A percentile compares a stretch with the other conserved stretches of the same genome.
These are phyloP conservation scores for Triadica sebifera DNA, from an alignment of 345 rosid genomes.

Conservation along the genomic window DNA sequence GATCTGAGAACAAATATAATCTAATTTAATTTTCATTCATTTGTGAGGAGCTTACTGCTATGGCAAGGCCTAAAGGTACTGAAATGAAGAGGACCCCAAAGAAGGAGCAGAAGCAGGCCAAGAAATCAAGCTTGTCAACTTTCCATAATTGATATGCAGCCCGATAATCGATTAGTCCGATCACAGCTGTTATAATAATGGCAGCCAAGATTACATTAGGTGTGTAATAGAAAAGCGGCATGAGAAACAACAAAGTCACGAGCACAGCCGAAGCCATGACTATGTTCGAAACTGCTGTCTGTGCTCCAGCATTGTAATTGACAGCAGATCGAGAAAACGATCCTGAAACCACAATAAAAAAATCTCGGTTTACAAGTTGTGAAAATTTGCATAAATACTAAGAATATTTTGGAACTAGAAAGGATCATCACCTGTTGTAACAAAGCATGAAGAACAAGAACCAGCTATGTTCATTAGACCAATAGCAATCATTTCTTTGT, in stretches of 20 bases:
- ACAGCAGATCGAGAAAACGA: slow-evolving; percentile 95
- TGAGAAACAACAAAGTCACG: slow-evolving; percentile 81
- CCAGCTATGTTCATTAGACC: slow-evolving; percentile 97
- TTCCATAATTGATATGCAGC: slow-evolving; percentile 72
- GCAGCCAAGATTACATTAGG: slow-evolving; percentile 84
- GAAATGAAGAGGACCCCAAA: slow-evolving; percentile 93
- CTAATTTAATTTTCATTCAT: not conserved
- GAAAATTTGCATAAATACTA: not conserved
- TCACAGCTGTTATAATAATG: slow-evolving; percentile 88
- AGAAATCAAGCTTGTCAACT: slow-evolving; percentile 92
- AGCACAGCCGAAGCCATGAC: slow-evolving; percentile 84
- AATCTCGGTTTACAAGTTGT: slow-evolving; percentile 9
- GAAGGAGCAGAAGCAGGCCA: slow-evolving; percentile 82
- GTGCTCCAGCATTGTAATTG: slow-evolving; percentile 89
- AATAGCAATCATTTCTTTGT: slow-evolving; percentile 98
- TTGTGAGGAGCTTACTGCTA: slow-evolving; percentile 56
- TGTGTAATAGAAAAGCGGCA: slow-evolving; percentile 93
- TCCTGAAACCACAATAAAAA: slow-evolving; percentile 42
- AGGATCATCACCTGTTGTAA: slow-evolving; percentile 63
- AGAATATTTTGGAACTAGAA: not conserved
- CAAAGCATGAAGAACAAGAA: slow-evolving; percentile 87
- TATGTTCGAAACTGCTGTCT: slow-evolving; percentile 79
- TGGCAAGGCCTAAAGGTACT: slow-evolving; percentile 82
- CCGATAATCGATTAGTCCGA: slow-evolving; percentile 79
- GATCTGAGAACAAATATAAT: not conserved